Percentiles rank a stretch among this genome's conserved stretches.
Conservation (phyloP, 1,284 basidiomycete genomes). For the Boletus mariae region DNA sequence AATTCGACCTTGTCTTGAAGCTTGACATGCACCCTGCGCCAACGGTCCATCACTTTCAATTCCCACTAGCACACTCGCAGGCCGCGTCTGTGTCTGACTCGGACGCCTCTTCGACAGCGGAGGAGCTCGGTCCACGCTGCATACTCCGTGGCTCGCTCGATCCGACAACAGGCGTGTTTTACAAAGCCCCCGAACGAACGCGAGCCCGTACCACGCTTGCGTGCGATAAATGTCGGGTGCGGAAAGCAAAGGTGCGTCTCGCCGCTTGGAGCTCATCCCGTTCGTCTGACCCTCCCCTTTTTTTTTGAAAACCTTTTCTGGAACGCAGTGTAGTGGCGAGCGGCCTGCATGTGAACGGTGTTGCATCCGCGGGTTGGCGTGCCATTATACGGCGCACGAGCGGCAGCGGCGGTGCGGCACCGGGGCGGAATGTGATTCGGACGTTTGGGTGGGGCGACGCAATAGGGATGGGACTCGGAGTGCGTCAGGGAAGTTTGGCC, state of each 20-base stretch:
- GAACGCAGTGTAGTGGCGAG: neutral
- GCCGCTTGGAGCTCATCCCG: too few species aligned
- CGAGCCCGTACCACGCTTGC: slow-evolving; percentile 41
- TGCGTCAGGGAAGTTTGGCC: neutral
- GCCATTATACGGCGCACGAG: neutral
- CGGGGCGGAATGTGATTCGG: too few species aligned
- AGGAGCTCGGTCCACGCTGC: too few species aligned
- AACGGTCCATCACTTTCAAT: too few species aligned
- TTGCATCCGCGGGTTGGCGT: neutral
- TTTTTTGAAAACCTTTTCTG: neutral
- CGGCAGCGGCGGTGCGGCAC: neutral
- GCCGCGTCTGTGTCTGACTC: too few species aligned
- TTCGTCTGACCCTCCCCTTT: too few species aligned
- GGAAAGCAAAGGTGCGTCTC: slow-evolving; percentile 57
- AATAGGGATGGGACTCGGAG: neutral
- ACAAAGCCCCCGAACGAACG: slow-evolving; percentile 55
- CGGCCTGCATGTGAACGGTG: neutral
- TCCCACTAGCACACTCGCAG: too few species aligned
- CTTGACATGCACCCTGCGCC: too few species aligned
- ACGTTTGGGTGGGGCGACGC: too few species aligned
- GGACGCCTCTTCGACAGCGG: too few species aligned
- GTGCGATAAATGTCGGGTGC: slow-evolving; percentile 58
- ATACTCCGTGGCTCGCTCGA: slow-evolving; percentile 54
- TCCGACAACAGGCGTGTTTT: slow-evolving; percentile 43
- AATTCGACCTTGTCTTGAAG: too few species aligned